Conservation (phyloP, 805 yeast species). For the Yarrowia bubula region DNA sequence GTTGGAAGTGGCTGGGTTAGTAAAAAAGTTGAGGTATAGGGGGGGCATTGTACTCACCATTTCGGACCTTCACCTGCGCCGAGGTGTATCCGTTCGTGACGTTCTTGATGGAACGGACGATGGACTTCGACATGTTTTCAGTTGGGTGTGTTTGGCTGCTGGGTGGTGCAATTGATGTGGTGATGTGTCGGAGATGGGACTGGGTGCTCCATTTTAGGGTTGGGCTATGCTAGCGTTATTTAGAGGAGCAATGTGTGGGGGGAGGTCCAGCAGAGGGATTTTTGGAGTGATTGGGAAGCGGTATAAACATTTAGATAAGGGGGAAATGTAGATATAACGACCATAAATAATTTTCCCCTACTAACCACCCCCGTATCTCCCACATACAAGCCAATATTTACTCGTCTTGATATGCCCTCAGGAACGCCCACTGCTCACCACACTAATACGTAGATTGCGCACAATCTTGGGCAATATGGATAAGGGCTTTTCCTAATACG, state of each 20-base stretch:
- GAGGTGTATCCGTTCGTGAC: constrained; percentile 85
- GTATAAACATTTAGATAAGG: background rate
- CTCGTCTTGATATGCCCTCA: constrained; percentile 13
- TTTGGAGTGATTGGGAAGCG: background rate
- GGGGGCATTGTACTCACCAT: constrained; percentile 37
- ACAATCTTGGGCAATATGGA: constrained; percentile 23
- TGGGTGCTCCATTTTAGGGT: constrained; percentile 11
- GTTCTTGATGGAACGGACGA: constrained; percentile 82
- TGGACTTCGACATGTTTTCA: constrained; percentile 45
- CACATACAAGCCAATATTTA: background rate
- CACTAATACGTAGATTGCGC: constrained; percentile 24
- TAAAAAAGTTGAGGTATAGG: background rate
- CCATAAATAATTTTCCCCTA: too few relatives aligned
- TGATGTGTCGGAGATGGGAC: constrained; percentile 23
- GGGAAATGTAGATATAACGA: too few relatives aligned
- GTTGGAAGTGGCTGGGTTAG: constrained; percentile 63
- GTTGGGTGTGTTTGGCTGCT: background rate
- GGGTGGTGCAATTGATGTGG: constrained; percentile 8
- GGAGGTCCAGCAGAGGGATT: background rate
- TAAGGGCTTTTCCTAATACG: constrained; percentile 13
- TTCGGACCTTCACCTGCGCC: constrained; percentile 83
- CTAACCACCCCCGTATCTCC: too few relatives aligned
- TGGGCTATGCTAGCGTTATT: constrained; percentile 26
- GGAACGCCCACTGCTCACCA: background rate
- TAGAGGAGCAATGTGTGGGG: constrained; percentile 26